Base-by-base conservation (phyloP, 352 stramenopile species). In the Hyaloperonospora arabidopsidis region DNA sequence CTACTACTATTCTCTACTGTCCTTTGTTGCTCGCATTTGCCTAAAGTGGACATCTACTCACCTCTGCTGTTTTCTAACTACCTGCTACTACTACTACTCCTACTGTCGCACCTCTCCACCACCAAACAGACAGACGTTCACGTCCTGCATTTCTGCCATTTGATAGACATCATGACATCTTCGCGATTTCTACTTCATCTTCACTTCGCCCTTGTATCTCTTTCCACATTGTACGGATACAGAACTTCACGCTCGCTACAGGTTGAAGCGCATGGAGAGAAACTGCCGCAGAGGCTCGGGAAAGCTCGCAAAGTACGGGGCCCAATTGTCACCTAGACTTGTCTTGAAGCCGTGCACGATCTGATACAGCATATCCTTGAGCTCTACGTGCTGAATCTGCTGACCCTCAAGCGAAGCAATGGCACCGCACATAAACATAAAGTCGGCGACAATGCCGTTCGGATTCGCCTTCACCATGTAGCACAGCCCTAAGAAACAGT, bases 401-500 rank as follows among this genome's bases (percentile, higher is more conserved):
- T 86, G 76, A 49, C 80, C 80, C 52, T 94, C 81, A 13, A 94
- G 72, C 61, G 84, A 95, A 56, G 84, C 84, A 46, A 95, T 88
- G 11, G 84, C 84, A 53, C 83, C 83, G 44, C 82, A 93, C 79
- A 95, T 89, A 67, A 89, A 91, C 82, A 95, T 93, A 50, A 95
- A 95, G 47, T 95, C 82, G 11, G 79, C 68, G 10, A 95, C 75
- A 41, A 93, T 93, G 25, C 80, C 82, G 54, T 86, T 88, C 56
- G 87, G 87, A 65, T 96, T 95, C 23, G 87, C 70, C 68, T 94
- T 88, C 52, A 96, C 83, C 72, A 96, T 90, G 65, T 95, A 91
- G 68, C 86, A 95, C 5, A 96, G 65, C 0, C 87, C 87, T 39
- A 93, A 52, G 45, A 96, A 96, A 56, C 83, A 93, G 57, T 93